Conservation (phyloP, 78 protist genomes). For the Trichosphaerium sp. region DNA sequence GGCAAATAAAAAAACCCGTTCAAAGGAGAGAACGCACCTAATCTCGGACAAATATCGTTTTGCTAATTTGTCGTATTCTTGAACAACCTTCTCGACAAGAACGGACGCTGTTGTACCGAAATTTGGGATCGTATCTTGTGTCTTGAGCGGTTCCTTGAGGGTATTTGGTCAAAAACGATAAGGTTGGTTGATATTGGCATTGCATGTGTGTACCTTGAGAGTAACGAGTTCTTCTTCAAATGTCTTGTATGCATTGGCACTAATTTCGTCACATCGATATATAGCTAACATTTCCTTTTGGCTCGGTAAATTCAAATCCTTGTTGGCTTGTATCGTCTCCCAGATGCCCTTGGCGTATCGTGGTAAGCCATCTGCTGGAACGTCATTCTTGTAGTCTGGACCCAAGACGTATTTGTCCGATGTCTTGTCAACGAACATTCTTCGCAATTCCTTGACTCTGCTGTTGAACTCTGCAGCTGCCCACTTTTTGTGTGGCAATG, state of each 20-base stretch:
- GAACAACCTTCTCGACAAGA: too few species aligned
- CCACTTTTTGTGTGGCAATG: constrained; percentile 60
- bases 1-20: too few species aligned
- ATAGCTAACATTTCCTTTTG: constrained; percentile 80
- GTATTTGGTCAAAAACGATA: too few species aligned
- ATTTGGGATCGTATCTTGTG: too few species aligned
- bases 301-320: constrained; percentile 80
- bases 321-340: constrained; percentile 69
- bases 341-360: constrained; percentile 49
- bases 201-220: too few species aligned
- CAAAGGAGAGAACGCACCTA: too few species aligned
- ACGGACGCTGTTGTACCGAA: too few species aligned
- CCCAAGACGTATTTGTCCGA: constrained; percentile 23
- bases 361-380: constrained; percentile 70
- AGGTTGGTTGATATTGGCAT: too few species aligned
- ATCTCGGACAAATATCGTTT: too few species aligned
- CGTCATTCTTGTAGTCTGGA: constrained; percentile 22
- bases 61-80: too few species aligned
- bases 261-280: constrained; percentile 76
- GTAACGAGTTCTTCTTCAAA: constrained; percentile 18
- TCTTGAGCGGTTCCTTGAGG: too few species aligned
- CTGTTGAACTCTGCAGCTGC: constrained; percentile 22
- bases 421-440: constrained; percentile 19
- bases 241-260: constrained; percentile 2
- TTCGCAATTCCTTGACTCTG: constrained; percentile 18